A percentile compares a stretch with the other conserved stretches of the same genome.
phyloP scores from a whole-genome alignment of 2,329 filamentous ascomycete genomes.

The Laburnicola sp. region DNA sequence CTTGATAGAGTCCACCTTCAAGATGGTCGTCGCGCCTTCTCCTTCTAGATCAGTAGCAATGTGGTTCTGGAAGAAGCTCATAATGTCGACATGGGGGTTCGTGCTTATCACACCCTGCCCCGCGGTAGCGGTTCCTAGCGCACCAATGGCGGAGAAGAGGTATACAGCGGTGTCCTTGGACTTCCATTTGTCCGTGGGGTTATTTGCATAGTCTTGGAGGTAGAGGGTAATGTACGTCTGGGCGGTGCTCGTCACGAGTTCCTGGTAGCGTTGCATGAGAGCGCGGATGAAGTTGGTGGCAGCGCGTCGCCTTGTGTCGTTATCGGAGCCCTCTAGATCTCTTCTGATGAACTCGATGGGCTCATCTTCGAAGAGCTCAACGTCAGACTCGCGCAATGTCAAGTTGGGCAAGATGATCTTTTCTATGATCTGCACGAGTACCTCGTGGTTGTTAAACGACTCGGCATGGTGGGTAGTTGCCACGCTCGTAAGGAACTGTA shows the following conservation, averaged over 20 bases:
- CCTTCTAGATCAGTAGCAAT: slow-evolving; percentile 84
- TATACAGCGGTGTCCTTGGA: slow-evolving; percentile 98
- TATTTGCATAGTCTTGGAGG: slow-evolving; percentile 71
- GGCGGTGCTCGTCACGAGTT: slow-evolving; percentile 82
- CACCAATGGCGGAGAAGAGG: slow-evolving; percentile 89
- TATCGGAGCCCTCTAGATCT: slow-evolving; percentile 94
- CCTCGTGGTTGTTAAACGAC: slow-evolving; percentile 80
- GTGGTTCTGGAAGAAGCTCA: slow-evolving; percentile 92
- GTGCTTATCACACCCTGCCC: slow-evolving; percentile 88
- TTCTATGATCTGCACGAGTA: slow-evolving; percentile 85
- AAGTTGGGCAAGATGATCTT: slow-evolving; percentile 96
- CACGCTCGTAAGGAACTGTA: slow-evolving; percentile 92
- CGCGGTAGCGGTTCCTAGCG: slow-evolving; percentile 84
- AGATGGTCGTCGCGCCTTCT: slow-evolving; percentile 74
- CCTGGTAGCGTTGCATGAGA: slow-evolving; percentile 86
- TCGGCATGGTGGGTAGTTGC: slow-evolving; percentile 76
- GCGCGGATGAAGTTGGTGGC: slow-evolving; percentile 93
- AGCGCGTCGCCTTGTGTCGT: slow-evolving; percentile 85
- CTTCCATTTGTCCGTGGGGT: slow-evolving; percentile 76
- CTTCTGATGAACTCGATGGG: slow-evolving; percentile 97
- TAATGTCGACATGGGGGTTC: slow-evolving; percentile 78
- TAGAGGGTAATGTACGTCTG: slow-evolving; percentile 86
- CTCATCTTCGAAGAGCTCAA: slow-evolving; percentile 97
- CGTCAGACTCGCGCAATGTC: slow-evolving; percentile 85
- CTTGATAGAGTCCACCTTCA: slow-evolving; percentile 98